Conservation (phyloP, 1,139 yeast species). For the Hansenula sp. region DNA sequence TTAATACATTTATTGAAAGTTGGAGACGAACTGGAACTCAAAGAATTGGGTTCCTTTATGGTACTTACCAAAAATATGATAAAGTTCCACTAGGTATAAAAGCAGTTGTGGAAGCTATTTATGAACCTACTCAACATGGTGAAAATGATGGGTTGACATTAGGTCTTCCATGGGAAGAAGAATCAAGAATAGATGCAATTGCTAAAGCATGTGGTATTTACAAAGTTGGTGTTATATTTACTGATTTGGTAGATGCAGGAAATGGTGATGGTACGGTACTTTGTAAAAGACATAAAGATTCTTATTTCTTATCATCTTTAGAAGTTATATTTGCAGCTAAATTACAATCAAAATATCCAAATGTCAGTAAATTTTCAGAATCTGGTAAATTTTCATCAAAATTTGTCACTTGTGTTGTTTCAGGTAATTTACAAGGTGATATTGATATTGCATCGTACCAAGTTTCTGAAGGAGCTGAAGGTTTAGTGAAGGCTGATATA, state of each 20-base stretch:
- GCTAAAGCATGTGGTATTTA: constrained; percentile 60
- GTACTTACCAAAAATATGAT: constrained; percentile 72
- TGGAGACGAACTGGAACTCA: constrained; percentile 92
- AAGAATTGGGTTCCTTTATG: constrained; percentile 81
- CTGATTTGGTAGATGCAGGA: constrained; percentile 89
- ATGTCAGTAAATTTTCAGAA: constrained; percentile 58
- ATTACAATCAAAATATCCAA: constrained; percentile 67
- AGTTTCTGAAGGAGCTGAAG: constrained; percentile 85
- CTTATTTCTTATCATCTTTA: constrained; percentile 81
- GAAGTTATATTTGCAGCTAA: constrained; percentile 86
- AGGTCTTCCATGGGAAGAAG: constrained; percentile 51
- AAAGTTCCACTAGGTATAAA: constrained; percentile 89
- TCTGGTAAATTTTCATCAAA: constrained; percentile 77
- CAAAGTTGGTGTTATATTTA: constrained; percentile 80
- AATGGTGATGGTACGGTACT: constrained; percentile 82
- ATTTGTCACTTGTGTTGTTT: constrained; percentile 87
- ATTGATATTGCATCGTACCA: constrained; percentile 92
- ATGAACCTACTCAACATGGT: constrained; percentile 88
- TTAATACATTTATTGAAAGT: constrained; percentile 79
- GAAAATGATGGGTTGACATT: constrained; percentile 82
- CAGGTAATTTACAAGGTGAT: constrained; percentile 83
- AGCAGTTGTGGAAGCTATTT: constrained; percentile 89
- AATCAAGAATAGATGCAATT: constrained; percentile 45
- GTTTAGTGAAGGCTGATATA: constrained; percentile 79
- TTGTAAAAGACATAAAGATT: constrained; percentile 89